A percentile compares a stretch with the other conserved stretches of the same genome.
These are phyloP conservation scores for Colletotrichum karsti DNA, from an alignment of 2,329 filamentous ascomycete species.

Conservation along the genomic window DNA sequence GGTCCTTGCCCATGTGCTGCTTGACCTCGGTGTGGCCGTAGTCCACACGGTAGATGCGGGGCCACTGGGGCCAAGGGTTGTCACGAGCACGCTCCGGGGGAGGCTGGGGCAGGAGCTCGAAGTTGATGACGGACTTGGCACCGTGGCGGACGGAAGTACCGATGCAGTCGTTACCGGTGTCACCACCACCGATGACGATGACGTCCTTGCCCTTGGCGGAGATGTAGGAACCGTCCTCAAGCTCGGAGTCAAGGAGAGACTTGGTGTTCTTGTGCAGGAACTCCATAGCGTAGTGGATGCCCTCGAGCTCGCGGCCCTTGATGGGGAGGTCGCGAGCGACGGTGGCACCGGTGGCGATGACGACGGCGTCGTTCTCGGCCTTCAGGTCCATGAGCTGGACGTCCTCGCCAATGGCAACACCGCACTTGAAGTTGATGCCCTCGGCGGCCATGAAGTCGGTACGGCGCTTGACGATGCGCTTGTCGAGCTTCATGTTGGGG, in stretches of 20 bases:
- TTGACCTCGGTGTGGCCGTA: slow-evolving; percentile 97
- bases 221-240: slow-evolving; percentile 86
- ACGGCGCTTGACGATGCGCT: slow-evolving; percentile 94
- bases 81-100: slow-evolving; percentile 89
- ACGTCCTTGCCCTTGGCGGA: slow-evolving; percentile 96
- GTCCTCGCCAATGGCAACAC: slow-evolving; percentile 80
- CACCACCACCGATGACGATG: slow-evolving; percentile 95
- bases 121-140: slow-evolving; percentile 95
- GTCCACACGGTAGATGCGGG: slow-evolving; percentile 97
- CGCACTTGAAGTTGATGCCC: slow-evolving; percentile 83
- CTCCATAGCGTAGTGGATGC: slow-evolving; percentile 96
- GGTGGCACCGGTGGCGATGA: slow-evolving; percentile 92
- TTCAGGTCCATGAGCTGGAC: slow-evolving; percentile 76
- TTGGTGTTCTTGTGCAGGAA: slow-evolving; percentile 98
- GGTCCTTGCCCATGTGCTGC: slow-evolving; percentile 95
- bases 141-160: slow-evolving; percentile 95
- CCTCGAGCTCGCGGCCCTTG: slow-evolving; percentile 85
- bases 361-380: slow-evolving; percentile 79
- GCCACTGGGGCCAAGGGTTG: slow-evolving; percentile 99
- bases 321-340: slow-evolving; percentile 93
- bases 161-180: slow-evolving; percentile 98
- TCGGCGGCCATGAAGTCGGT: slow-evolving; percentile 95
- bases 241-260: slow-evolving; percentile 90
- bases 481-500: slow-evolving; percentile 99
- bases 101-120: slow-evolving; percentile 93